These are phyloP conservation scores for Fusarium palustre DNA, from an alignment of 2,329 filamentous ascomycete genomes.

Conservation along the genomic window DNA sequence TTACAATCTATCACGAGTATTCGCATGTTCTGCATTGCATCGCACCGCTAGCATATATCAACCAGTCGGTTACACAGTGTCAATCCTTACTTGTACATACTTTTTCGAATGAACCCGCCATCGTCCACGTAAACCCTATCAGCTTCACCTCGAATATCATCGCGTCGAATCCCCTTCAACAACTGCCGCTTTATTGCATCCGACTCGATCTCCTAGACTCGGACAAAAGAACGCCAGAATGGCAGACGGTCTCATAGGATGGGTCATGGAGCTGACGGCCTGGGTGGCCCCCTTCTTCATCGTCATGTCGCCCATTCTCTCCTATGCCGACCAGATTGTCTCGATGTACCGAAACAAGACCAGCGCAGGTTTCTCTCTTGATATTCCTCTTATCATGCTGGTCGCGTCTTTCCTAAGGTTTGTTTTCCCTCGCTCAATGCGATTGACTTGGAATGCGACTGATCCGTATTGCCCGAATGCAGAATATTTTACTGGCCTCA, in stretches of 20 bases:
- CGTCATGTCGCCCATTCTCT: slow-evolving; percentile 71
- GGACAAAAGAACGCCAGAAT: slow-evolving; percentile 17
- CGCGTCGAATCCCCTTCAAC: slow-evolving; percentile 10
- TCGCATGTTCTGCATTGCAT: slow-evolving; percentile 2
- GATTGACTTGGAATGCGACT: slow-evolving; percentile 21
- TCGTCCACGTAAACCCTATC: slow-evolving; percentile 9
- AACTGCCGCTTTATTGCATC: neutral
- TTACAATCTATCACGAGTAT: neutral
- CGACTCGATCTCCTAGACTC: neutral
- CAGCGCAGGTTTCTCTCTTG: slow-evolving; percentile 76
- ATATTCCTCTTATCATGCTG: slow-evolving; percentile 79
- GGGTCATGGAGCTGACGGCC: slow-evolving; percentile 56
- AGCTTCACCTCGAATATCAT: slow-evolving; percentile 4
- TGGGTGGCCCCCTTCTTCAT: slow-evolving; percentile 72
- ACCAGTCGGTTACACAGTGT: neutral
- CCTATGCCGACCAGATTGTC: slow-evolving; percentile 73
- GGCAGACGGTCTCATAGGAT: slow-evolving; percentile 34
- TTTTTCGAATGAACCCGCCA: slow-evolving; percentile 19
- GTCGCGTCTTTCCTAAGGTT: slow-evolving; percentile 75
- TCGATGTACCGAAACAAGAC: slow-evolving; percentile 73
- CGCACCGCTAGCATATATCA: neutral
- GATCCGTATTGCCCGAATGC: slow-evolving; percentile 38
- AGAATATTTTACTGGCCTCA: slow-evolving; percentile 79
- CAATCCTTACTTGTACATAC: neutral
- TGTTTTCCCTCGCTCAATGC: slow-evolving; percentile 26